These are phyloP conservation scores for Elsinoe arachidis DNA, from an alignment of 2,329 filamentous ascomycete species.

Conservation along the genomic window DNA sequence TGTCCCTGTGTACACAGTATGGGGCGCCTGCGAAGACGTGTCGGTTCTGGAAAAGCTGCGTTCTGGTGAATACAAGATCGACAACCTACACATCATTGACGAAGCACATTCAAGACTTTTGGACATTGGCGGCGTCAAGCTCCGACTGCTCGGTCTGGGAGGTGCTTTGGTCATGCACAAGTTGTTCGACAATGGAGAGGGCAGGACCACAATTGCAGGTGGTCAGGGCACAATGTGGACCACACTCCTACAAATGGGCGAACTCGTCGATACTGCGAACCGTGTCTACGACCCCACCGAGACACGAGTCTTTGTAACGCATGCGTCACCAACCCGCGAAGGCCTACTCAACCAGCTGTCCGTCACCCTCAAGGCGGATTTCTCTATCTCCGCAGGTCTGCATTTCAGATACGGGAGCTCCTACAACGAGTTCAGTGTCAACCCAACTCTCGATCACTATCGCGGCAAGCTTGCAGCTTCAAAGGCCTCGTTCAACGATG, in stretches of 20 bases:
- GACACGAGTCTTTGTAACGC: slow-evolving; percentile 91
- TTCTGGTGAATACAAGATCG: slow-evolving; percentile 94
- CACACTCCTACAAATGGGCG: slow-evolving; percentile 93
- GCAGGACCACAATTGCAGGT: slow-evolving; percentile 93
- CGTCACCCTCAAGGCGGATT: slow-evolving; percentile 93
- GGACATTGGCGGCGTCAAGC: slow-evolving; percentile 90
- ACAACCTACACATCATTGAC: slow-evolving; percentile 96
- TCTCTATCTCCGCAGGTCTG: slow-evolving; percentile 92
- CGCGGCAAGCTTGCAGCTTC: slow-evolving; percentile 96
- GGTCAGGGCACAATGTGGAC: slow-evolving; percentile 99
- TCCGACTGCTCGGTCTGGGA: slow-evolving; percentile 84
- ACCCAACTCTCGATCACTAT: slow-evolving; percentile 95
- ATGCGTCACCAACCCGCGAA: slow-evolving; percentile 91
- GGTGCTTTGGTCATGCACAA: slow-evolving; percentile 99
- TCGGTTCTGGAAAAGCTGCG: slow-evolving; percentile 95
- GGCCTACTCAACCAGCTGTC: slow-evolving; percentile 96
- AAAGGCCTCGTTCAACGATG: slow-evolving; percentile 97
- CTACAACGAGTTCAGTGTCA: slow-evolving; percentile 99
- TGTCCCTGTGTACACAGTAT: slow-evolving; percentile 95
- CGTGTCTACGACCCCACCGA: slow-evolving; percentile 97
- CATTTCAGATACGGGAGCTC: slow-evolving; percentile 99
- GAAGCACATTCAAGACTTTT: slow-evolving; percentile 93
- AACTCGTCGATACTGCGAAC: slow-evolving; percentile 94
- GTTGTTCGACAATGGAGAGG: slow-evolving; percentile 96
- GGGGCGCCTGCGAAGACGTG: slow-evolving; percentile 98